Percentiles rank a stretch among this genome's conserved stretches.
Evolutionary conservation across 192 early-diverging fungal species (phyloP).

Genomic region (Backusella luteola): DNA sequence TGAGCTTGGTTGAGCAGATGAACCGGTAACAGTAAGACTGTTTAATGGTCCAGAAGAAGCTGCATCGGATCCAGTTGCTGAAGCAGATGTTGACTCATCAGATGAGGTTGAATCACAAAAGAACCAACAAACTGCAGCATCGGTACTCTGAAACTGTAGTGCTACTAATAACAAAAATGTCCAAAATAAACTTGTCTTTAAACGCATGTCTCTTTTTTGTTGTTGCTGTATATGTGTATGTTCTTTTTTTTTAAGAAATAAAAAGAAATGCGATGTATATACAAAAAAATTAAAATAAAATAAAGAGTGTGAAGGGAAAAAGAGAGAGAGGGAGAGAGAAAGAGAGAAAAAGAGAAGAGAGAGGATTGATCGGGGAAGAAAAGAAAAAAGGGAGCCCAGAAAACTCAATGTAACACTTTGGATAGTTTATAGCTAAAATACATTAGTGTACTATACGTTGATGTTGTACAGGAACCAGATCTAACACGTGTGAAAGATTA

Average conservation of each 20-base stretch:
- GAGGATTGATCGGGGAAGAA: neutral
- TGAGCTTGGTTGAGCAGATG: neutral
- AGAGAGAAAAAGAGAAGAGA: neutral
- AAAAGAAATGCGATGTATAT: neutral
- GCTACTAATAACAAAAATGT: neutral
- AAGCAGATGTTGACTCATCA: neutral
- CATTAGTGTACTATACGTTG: neutral
- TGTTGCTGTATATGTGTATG: neutral
- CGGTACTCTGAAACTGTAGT: neutral
- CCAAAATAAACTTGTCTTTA: neutral
- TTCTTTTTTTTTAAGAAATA: neutral
- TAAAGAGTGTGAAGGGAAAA: neutral
- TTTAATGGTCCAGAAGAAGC: neutral
- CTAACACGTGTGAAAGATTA: neutral
- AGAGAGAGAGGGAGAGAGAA: neutral
- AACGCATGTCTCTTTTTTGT: neutral
- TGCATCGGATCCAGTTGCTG: neutral
- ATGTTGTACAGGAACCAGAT: neutral
- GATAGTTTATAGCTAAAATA: conserved; percentile 8
- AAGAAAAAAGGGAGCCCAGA: neutral
- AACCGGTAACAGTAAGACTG: neutral
- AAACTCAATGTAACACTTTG: neutral
- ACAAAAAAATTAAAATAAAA: neutral
- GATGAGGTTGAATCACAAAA: conserved; percentile 1
- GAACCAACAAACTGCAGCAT: neutral